Base-by-base conservation (phyloP, 345 rosid species). In the Salix viminalis region DNA sequence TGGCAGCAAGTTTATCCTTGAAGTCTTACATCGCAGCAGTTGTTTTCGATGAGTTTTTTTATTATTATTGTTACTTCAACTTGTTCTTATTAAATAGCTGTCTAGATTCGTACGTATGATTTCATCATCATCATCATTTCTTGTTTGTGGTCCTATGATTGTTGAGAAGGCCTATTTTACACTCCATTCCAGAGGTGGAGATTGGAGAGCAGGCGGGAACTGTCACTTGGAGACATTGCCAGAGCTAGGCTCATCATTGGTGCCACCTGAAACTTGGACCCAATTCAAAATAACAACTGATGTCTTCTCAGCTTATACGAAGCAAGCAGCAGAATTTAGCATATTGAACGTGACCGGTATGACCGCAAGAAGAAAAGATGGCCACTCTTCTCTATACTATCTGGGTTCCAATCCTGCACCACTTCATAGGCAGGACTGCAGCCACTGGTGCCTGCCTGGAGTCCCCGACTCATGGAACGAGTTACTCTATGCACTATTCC, bases 371-470 rank as follows among this genome's bases (percentile, higher is more conserved):
- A 83, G 89, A 81, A 84, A 87, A 82, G 87, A 86, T 6, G 87
- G 83, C 42, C 89, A 86, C 71, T 80, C 89, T 10, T 86, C 89
- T 56, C 36, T 84, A 3, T 86, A 86, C 82, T 84, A 80, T 58
- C 48, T 60, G 0, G 70, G 73, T 5, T 67, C 78, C 54, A 52
- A 71, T 24, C 65, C 52, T 4, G 85, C 86, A 10, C 72, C 80
- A 0, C 7, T 82, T 14, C 79, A 41, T 70, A 56, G 81, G 72
- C 87, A 84, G 77, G 87, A 84, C 76, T 87, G 87, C 72, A 87
- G 89, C 82, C 89, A 87, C 67, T 87, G 89, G 89, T 87, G 89
- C 82, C 81, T 84, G 70, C 89, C 89, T 12, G 89, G 89, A 24
- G 89, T 87, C 64, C 87, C 87, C 2, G 89, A 87, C 67, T 76